Evolutionary conservation across 169 alveolate species (phyloP).

Genomic region (Plasmodium gallinaceum): DNA sequence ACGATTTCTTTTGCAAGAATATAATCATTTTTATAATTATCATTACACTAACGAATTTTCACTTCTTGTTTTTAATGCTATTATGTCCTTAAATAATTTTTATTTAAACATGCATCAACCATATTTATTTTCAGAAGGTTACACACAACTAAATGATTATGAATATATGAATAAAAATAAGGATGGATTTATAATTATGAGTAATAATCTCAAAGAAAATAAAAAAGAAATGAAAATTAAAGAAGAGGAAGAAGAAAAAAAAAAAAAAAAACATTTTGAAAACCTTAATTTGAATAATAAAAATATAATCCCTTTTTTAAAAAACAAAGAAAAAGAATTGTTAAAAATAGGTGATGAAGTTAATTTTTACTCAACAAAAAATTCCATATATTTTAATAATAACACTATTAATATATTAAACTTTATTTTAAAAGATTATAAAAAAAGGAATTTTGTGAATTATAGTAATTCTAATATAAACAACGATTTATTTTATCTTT

Average conservation of each 20-base stretch:
- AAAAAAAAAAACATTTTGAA: not conserved
- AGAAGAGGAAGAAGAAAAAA: not conserved
- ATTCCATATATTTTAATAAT: conserved; percentile 42
- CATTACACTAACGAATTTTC: conserved; percentile 42
- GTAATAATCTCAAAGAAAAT: not conserved
- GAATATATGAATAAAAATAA: not conserved
- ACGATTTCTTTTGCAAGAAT: conserved; percentile 47
- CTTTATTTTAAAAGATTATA: conserved; percentile 20
- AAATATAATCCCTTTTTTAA: conserved; percentile 4
- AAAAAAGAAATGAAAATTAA: not conserved
- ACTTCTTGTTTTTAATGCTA: conserved; percentile 54
- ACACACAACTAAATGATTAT: conserved; percentile 23
- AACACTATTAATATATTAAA: conserved; percentile 20
- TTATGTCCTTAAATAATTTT: conserved; percentile 50
- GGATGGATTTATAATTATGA: not conserved
- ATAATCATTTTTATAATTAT: conserved; percentile 65
- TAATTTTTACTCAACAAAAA: conserved; percentile 5
- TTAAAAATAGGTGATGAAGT: not conserved
- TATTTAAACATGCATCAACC: conserved; percentile 26
- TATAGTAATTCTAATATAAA: conserved; percentile 36
- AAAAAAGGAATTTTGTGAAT: conserved; percentile 17
- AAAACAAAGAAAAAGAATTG: conserved; percentile 13
- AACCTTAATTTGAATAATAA: conserved; percentile 17
- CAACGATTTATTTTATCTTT: conserved; percentile 17
- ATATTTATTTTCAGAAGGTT: conserved; percentile 11